Conservation (phyloP, 805 yeast species). For the Ogataea ramenticola region DNA sequence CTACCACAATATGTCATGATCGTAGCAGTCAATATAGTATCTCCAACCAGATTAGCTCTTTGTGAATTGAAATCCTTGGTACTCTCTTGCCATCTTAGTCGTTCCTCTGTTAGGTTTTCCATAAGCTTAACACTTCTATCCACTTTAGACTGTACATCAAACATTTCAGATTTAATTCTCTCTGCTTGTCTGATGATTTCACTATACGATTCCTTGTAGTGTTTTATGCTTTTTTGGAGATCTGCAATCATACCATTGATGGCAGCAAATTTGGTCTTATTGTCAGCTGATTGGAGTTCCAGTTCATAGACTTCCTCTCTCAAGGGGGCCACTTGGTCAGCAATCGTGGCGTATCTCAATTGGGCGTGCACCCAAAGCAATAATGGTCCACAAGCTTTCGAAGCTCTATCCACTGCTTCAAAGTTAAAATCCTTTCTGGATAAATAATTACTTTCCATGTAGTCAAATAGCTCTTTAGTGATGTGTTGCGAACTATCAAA, state of each 20-base stretch:
- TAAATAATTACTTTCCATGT: slow-evolving; percentile 55
- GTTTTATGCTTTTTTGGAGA: slow-evolving; percentile 59
- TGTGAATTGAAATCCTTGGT: slow-evolving; percentile 42
- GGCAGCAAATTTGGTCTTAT: slow-evolving; percentile 64
- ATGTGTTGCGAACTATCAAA: slow-evolving; percentile 60
- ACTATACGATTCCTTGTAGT: slow-evolving; percentile 63
- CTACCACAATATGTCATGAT: slow-evolving; percentile 54
- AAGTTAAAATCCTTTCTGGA: slow-evolving; percentile 57
- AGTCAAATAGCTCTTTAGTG: slow-evolving; percentile 40
- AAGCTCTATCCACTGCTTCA: slow-evolving; percentile 77
- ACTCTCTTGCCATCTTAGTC: slow-evolving; percentile 64
- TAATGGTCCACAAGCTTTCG: slow-evolving; percentile 93
- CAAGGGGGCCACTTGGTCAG: slow-evolving; percentile 70
- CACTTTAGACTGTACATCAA: slow-evolving; percentile 50
- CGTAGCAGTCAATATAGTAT: slow-evolving; percentile 57
- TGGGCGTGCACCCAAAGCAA: slow-evolving; percentile 88
- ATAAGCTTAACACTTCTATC: slow-evolving; percentile 55
- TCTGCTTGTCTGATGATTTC: slow-evolving; percentile 74
- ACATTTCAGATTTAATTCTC: slow-evolving; percentile 64
- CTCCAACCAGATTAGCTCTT: slow-evolving; percentile 50
- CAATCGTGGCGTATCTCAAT: slow-evolving; percentile 61
- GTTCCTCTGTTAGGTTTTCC: slow-evolving; percentile 58
- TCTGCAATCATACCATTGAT: slow-evolving; percentile 78
- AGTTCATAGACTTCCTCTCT: slow-evolving; percentile 53
- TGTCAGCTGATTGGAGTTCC: slow-evolving; percentile 53